Conservation (phyloP, 257 asterid genomes). For the Petunia secreta region DNA sequence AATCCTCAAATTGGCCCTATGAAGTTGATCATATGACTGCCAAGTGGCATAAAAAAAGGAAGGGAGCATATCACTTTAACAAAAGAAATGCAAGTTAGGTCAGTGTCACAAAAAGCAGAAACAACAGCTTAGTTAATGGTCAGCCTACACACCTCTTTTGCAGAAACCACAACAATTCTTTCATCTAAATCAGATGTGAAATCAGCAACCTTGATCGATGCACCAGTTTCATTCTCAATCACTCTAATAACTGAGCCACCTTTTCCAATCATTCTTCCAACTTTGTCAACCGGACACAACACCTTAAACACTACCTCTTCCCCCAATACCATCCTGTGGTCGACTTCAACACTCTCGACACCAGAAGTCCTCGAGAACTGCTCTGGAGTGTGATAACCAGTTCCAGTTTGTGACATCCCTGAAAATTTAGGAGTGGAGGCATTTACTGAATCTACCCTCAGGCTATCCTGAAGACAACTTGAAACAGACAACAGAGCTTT, state of each 20-base stretch:
- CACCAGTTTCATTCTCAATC: conserved; percentile 35
- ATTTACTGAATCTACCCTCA: conserved; percentile 23
- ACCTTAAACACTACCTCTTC: conserved; percentile 35
- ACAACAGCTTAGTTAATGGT: not conserved
- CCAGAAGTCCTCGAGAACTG: conserved; percentile 28
- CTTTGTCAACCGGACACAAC: conserved; percentile 36
- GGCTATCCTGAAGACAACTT: conserved; percentile 31
- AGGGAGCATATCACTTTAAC: conserved; percentile 13
- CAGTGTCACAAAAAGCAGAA: conserved; percentile 8
- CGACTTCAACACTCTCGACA: conserved; percentile 28
- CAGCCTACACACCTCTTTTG: conserved; percentile 30
- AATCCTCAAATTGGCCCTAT: conserved; percentile 19
- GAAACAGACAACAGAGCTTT: conserved; percentile 34
- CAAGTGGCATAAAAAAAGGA: conserved; percentile 12
- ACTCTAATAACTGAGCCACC: conserved; percentile 33
- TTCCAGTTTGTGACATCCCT: conserved; percentile 24
- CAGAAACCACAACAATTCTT: conserved; percentile 32
- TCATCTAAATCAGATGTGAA: conserved; percentile 30
- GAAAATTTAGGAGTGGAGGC: conserved; percentile 29
- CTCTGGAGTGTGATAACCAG: conserved; percentile 29
- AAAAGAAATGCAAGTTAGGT: conserved; percentile 20
- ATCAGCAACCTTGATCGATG: conserved; percentile 36
- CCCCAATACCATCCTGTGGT: conserved; percentile 31
- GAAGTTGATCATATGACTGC: not conserved
- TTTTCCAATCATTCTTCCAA: conserved; percentile 36